Conservation (phyloP, 352 stramenopile genomes). For the Pythium insidiosum region DNA sequence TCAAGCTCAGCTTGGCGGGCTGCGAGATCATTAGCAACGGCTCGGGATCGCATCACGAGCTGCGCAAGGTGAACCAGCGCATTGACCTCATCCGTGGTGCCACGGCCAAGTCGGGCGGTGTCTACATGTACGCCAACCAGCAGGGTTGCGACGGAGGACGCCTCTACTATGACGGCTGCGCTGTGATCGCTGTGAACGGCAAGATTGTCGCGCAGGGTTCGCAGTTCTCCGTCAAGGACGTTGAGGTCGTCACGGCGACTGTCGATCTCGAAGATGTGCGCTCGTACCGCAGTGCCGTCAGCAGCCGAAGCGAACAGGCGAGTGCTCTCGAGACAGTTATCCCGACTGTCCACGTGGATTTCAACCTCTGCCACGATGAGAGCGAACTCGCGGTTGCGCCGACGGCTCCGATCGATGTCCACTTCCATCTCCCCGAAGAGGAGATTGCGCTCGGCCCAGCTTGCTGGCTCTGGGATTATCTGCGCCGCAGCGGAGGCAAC, state of each 20-base stretch:
- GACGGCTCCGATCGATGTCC: conserved; percentile 52
- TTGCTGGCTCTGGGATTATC: conserved; percentile 99
- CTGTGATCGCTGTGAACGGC: conserved; percentile 96
- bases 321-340: conserved; percentile 62
- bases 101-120: conserved; percentile 93
- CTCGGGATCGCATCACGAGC: conserved; percentile 95
- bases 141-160: conserved; percentile 95
- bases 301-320: conserved; percentile 93
- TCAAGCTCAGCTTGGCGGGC: conserved; percentile 89
- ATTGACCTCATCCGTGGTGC: conserved; percentile 89
- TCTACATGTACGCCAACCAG: conserved; percentile 98
- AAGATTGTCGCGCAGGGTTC: conserved; percentile 93
- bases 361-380: conserved; percentile 71
- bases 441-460: conserved; percentile 96
- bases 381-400: conserved; percentile 20
- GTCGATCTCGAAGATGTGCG: conserved; percentile 98
- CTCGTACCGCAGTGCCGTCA: conserved; percentile 91
- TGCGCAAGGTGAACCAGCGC: conserved; percentile 91
- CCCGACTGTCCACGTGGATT: conserved; percentile 64
- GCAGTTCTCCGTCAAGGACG: conserved; percentile 96
- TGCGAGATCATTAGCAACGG: conserved; percentile 98
- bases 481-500: conserved; percentile 80
- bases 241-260: conserved; percentile 95
- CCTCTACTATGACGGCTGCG: conserved; percentile 97
- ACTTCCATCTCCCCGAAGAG: conserved; percentile 90